These are phyloP conservation scores for Teunomyces aglyptinius DNA, from an alignment of 805 yeast species.

Conservation along the genomic window DNA sequence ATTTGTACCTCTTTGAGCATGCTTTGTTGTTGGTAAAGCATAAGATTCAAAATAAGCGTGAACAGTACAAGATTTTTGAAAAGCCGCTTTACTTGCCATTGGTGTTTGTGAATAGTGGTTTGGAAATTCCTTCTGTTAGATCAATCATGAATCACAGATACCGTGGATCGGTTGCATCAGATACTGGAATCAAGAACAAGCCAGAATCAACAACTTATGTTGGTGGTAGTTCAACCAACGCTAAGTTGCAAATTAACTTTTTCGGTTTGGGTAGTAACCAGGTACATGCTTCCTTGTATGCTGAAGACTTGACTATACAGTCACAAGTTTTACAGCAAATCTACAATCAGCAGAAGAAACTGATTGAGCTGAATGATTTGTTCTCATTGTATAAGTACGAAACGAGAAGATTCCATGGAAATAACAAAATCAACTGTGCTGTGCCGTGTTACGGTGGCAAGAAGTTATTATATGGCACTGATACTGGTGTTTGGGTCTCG, in stretches of 20 bases:
- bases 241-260: slow-evolving; percentile 50
- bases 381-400: slow-evolving; percentile 75
- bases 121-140: slow-evolving; percentile 66
- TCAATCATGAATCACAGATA: slow-evolving; percentile 37
- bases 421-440: slow-evolving; percentile 82
- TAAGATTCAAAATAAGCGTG: slow-evolving; percentile 84
- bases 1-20: slow-evolving; percentile 84
- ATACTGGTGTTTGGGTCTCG: slow-evolving; percentile 82
- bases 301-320: slow-evolving; percentile 59
- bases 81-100: slow-evolving; percentile 82
- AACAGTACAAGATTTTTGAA: slow-evolving; percentile 86
- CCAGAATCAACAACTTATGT: slow-evolving; percentile 26
- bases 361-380: slow-evolving; percentile 72
- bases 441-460: slow-evolving; percentile 95
- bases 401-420: slow-evolving; percentile 69
- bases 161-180: slow-evolving; percentile 38
- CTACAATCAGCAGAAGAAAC: slow-evolving; percentile 71
- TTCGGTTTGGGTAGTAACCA: slow-evolving; percentile 54
- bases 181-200: slow-evolving; percentile 28
- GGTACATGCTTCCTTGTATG: slow-evolving; percentile 52
- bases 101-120: slow-evolving; percentile 70
- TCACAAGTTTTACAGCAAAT: slow-evolving; percentile 79
- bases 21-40: slow-evolving; percentile 81
- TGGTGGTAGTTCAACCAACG: slow-evolving; percentile 25
- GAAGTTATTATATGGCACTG: slow-evolving; percentile 86